These are phyloP conservation scores for Phragmites australis DNA, from an alignment of 176 grass and related monocot genomes.

Conservation along the genomic window DNA sequence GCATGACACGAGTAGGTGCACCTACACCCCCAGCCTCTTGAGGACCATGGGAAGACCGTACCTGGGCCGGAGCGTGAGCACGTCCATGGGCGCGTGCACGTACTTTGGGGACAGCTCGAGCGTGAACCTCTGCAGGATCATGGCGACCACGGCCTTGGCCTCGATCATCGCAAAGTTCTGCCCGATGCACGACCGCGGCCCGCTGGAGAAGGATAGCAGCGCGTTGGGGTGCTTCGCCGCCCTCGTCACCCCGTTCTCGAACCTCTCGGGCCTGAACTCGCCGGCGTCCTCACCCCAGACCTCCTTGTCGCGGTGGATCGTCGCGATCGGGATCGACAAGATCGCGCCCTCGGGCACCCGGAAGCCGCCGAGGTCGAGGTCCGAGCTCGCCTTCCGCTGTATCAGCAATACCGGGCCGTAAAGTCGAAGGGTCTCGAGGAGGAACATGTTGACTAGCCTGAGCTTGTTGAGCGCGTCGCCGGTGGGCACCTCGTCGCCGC, in stretches of 20 bases:
- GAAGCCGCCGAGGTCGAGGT: constrained; percentile 22
- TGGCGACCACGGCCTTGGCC: constrained; percentile 50
- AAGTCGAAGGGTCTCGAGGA: constrained; percentile 43
- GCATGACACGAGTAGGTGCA: no score
- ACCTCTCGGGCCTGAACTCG: constrained; percentile 48
- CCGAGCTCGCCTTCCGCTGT: background rate
- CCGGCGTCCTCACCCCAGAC: constrained; percentile 55
- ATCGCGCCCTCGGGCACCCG: constrained; percentile 9
- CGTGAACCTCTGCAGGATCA: constrained; percentile 52
- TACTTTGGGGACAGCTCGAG: constrained; percentile 54
- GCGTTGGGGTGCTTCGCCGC: constrained; percentile 52
- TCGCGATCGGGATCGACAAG: constrained; percentile 25
- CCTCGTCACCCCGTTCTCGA: constrained; percentile 40
- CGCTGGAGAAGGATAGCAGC: constrained; percentile 46
- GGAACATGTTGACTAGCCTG: constrained; percentile 47
- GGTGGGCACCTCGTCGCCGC: constrained; percentile 23
- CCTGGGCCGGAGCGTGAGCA: constrained; percentile 39
- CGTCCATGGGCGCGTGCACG: constrained; percentile 35
- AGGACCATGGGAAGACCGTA: constrained; percentile 48
- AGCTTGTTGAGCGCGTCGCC: constrained; percentile 42
- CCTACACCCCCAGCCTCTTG: background rate
- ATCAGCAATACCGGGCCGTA: background rate
- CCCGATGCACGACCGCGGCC: constrained; percentile 53
- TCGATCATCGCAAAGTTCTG: constrained; percentile 68
- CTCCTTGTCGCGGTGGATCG: constrained; percentile 49